Conservation (phyloP, 106 monocot species). For the Triglochin maritima region DNA sequence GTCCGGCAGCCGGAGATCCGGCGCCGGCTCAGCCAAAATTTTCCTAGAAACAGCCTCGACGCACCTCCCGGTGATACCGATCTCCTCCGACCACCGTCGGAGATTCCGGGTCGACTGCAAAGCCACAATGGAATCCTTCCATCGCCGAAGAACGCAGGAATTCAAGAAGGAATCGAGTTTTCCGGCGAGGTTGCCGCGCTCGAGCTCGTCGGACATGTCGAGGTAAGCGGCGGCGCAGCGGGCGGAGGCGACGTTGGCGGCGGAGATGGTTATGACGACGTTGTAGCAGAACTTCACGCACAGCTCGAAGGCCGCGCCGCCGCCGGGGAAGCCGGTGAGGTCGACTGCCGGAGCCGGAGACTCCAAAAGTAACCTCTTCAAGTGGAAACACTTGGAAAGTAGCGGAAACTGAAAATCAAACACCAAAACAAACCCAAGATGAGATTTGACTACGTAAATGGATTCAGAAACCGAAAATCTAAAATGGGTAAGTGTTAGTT, state of each 20-base stretch:
- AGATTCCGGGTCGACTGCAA: conserved; percentile 39
- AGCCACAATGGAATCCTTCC: conserved; percentile 61
- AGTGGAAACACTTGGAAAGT: conserved; percentile 52
- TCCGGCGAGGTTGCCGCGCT: conserved; percentile 45
- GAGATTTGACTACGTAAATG: not conserved
- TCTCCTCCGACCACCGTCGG: conserved; percentile 38
- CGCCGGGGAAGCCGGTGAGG: conserved; percentile 66
- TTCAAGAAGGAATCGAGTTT: conserved; percentile 75
- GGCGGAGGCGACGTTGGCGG: conserved; percentile 49
- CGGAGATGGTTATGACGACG: conserved; percentile 58
- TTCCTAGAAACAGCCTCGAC: conserved; percentile 26
- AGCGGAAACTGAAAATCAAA: conserved; percentile 55
- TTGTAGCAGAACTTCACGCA: conserved; percentile 90
- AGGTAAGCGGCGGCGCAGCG: conserved; percentile 69
- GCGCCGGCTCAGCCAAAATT: no score
- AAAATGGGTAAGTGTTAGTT: not conserved
- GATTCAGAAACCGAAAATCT: not conserved
- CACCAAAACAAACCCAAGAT: not conserved
- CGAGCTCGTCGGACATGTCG: conserved; percentile 52
- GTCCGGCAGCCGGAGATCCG: not conserved
- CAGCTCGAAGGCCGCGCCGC: conserved; percentile 61
- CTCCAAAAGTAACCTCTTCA: conserved; percentile 25
- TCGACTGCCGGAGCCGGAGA: conserved; percentile 16
- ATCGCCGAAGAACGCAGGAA: conserved; percentile 70
- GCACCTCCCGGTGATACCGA: conserved; percentile 49